These are phyloP conservation scores for Glonium stellatum DNA, from an alignment of 495 filamentous ascomycete species.

Conservation along the genomic window DNA sequence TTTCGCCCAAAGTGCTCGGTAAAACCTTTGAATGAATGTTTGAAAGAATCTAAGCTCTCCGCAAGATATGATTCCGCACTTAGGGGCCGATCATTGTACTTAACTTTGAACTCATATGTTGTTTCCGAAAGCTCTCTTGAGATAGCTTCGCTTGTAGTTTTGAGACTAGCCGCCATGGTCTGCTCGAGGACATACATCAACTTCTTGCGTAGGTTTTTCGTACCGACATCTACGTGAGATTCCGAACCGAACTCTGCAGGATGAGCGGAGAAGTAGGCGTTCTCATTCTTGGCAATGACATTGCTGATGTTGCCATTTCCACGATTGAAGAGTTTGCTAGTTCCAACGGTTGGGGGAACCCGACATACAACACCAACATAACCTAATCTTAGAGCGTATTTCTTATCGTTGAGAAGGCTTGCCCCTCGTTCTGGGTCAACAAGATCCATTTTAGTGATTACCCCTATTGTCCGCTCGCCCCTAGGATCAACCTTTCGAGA, in stretches of 20 bases:
- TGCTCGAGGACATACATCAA: conserved; percentile 96
- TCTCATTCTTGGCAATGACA: conserved; percentile 81
- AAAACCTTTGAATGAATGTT: conserved; percentile 94
- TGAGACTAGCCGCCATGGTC: conserved; percentile 87
- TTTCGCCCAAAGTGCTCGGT: conserved; percentile 81
- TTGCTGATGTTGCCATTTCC: conserved; percentile 74
- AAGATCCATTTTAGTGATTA: conserved; percentile 98
- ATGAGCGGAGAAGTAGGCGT: conserved; percentile 78
- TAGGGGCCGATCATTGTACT: conserved; percentile 94
- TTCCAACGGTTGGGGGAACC: conserved; percentile 52
- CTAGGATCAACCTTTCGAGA: conserved; percentile 88
- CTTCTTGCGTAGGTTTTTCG: conserved; percentile 81
- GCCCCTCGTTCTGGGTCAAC: conserved; percentile 77
- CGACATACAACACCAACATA: conserved; percentile 94
- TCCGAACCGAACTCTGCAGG: conserved; percentile 70
- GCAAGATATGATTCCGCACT: conserved; percentile 95
- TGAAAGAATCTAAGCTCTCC: conserved; percentile 90
- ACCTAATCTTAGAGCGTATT: conserved; percentile 91
- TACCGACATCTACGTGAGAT: conserved; percentile 67
- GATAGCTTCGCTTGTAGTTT: conserved; percentile 82
- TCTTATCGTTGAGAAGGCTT: conserved; percentile 72
- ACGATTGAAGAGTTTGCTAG: conserved; percentile 68
- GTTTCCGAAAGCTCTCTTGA: conserved; percentile 94
- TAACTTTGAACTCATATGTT: conserved; percentile 98
- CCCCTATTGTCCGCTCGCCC: conserved; percentile 93